Evolutionary conservation across 257 asterid species (phyloP).

Genomic region (Paraleonurus japonicus): DNA sequence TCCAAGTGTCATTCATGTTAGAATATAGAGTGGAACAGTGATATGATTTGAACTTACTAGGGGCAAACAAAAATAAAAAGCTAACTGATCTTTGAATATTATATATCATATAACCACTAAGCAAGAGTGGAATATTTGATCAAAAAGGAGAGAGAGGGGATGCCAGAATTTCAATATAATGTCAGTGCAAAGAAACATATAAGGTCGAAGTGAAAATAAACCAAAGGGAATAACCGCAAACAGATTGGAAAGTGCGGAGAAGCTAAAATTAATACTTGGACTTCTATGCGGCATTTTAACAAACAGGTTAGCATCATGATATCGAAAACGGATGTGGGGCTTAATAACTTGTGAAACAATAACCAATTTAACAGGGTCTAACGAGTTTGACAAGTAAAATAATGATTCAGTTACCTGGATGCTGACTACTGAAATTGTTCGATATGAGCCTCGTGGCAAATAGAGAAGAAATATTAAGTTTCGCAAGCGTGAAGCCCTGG

Average conservation of each 20-base stretch:
- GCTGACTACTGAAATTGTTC: slow-evolving; percentile 28
- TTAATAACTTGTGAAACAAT: not conserved
- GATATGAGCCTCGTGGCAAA: slow-evolving; percentile 22
- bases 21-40: no score
- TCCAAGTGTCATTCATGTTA: no score
- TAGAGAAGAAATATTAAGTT: not conserved
- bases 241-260: not conserved
- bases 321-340: not conserved
- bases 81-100: no score
- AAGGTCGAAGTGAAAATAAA: not conserved
- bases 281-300: slow-evolving; percentile 44
- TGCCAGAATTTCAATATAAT: not conserved
- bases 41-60: no score
- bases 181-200: not conserved
- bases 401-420: slow-evolving; percentile 32
- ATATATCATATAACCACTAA: no score
- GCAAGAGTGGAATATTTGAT: no score
- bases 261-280: not conserved
- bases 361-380: slow-evolving; percentile 27
- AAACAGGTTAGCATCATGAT: slow-evolving; percentile 34
- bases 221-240: not conserved
- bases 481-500: not conserved
- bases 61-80: no score
- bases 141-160: no score
- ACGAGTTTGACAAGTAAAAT: slow-evolving; percentile 1